phyloP scores from a whole-genome alignment of 169 alveolate species.

The Plasmodium vivax region DNA sequence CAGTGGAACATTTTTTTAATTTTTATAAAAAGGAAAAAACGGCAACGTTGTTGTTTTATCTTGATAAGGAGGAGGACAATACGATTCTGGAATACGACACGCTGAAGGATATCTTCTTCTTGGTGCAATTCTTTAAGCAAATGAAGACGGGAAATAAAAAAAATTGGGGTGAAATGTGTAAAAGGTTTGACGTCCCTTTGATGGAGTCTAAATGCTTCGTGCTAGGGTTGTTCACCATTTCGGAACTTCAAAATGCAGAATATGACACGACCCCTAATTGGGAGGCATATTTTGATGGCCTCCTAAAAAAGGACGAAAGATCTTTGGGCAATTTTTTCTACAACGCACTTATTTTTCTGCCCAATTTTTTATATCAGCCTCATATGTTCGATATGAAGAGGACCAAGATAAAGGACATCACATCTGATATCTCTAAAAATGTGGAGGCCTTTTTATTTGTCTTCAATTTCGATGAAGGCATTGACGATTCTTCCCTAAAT shows the following conservation, averaged over 20 bases:
- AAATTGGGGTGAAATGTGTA: conserved; percentile 55
- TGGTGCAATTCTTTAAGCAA: conserved; percentile 33
- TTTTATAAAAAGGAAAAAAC: conserved; percentile 49
- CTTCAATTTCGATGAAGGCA: conserved; percentile 30
- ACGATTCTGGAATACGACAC: conserved; percentile 22
- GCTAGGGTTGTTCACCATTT: conserved; percentile 38
- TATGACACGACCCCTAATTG: conserved; percentile 9
- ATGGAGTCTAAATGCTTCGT: conserved; percentile 43
- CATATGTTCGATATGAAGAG: not conserved
- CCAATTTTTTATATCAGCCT: conserved; percentile 63
- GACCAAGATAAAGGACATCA: not conserved
- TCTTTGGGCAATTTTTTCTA: conserved; percentile 9
- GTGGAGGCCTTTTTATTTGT: conserved; percentile 46
- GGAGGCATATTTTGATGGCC: conserved; percentile 7
- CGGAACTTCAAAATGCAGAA: conserved; percentile 10
- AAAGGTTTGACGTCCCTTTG: conserved; percentile 32
- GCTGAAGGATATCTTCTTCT: conserved; percentile 47
- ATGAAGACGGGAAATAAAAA: conserved; percentile 2
- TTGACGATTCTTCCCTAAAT: conserved; percentile 2
- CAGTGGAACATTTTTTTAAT: conserved; percentile 22
- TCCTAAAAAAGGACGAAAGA: not conserved
- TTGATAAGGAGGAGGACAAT: conserved; percentile 3
- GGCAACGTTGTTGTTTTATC: conserved; percentile 41
- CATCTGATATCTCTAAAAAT: not conserved
- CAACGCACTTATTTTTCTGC: conserved; percentile 20